Evolutionary conservation across 2,329 filamentous ascomycete genomes (phyloP).

Genomic region (Aschersonia sp.): DNA sequence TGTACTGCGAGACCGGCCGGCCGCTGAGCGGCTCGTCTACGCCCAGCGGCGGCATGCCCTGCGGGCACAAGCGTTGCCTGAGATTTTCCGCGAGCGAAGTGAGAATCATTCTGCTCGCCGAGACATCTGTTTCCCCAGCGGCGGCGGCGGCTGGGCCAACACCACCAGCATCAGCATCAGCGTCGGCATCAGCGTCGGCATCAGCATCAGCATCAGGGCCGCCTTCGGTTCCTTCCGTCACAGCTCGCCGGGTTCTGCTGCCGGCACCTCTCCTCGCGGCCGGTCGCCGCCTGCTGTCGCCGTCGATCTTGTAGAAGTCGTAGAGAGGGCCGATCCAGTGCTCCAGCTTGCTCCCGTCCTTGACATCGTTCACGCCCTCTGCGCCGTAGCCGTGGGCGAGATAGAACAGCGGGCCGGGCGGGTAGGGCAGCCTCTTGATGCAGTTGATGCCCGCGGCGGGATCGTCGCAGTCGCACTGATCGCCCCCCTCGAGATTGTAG

Average conservation of each 20-base stretch:
- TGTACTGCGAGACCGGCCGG: background rate
- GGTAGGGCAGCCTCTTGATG: conserved; percentile 4
- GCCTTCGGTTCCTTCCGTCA: too few relatives aligned
- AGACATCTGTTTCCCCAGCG: background rate
- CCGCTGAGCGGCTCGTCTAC: background rate
- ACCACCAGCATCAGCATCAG: too few relatives aligned
- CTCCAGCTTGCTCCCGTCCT: conserved; percentile 10
- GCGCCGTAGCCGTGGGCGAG: conserved; percentile 15
- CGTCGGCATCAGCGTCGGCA: too few relatives aligned
- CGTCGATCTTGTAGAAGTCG: conserved; percentile 6
- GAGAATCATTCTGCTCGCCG: conserved; percentile 2
- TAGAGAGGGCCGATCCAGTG: conserved; percentile 12
- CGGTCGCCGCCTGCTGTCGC: background rate
- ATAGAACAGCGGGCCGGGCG: conserved; percentile 19
- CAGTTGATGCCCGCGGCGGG: conserved; percentile 5
- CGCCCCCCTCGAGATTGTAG: conserved; percentile 3
- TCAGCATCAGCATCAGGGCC: too few relatives aligned
- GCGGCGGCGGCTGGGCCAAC: too few relatives aligned
- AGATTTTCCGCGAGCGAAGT: conserved; percentile 1
- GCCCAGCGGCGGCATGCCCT: background rate
- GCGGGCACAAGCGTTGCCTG: background rate
- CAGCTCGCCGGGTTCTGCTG: too few relatives aligned
- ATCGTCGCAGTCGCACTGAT: conserved; percentile 4
- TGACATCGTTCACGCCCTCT: conserved; percentile 12
- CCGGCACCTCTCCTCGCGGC: background rate